A percentile compares a stretch with the other conserved stretches of the same genome.
Conservation (phyloP, 1,139 yeast genomes). For the Suhomyces anneliseae region DNA sequence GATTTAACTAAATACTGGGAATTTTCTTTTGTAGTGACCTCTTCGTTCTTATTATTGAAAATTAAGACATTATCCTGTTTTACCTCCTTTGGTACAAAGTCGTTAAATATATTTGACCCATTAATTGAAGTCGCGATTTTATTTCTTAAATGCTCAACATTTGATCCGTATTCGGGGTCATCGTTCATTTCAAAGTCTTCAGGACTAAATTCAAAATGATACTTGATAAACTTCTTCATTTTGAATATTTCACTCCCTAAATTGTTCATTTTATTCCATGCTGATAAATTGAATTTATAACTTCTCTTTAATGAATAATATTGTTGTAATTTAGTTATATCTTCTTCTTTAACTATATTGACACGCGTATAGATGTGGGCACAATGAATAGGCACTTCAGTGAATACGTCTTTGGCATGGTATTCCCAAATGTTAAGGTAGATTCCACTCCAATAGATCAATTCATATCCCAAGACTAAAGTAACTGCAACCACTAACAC, state of each 20-base stretch:
- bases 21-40: slow-evolving; percentile 32
- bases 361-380: slow-evolving; percentile 66
- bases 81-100: not conserved
- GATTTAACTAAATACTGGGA: slow-evolving; percentile 57
- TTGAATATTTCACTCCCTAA: slow-evolving; percentile 23
- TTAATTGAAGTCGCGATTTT: slow-evolving; percentile 54
- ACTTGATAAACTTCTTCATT: slow-evolving; percentile 45
- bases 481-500: slow-evolving; percentile 36
- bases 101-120: slow-evolving; percentile 35
- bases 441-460: slow-evolving; percentile 50
- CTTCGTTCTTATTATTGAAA: slow-evolving; percentile 30
- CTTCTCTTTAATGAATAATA: slow-evolving; percentile 31
- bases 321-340: slow-evolving; percentile 20
- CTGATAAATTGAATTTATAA: slow-evolving; percentile 25
- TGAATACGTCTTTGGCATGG: slow-evolving; percentile 66
- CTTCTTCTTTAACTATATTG: slow-evolving; percentile 33
- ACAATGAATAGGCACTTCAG: slow-evolving; percentile 73
- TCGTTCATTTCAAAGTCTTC: slow-evolving; percentile 64
- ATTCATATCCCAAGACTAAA: slow-evolving; percentile 42
- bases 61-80: slow-evolving; percentile 24
- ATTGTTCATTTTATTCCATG: slow-evolving; percentile 19
- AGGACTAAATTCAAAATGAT: slow-evolving; percentile 77
- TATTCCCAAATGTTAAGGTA: slow-evolving; percentile 52
- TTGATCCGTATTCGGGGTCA: slow-evolving; percentile 70
- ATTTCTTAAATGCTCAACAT: slow-evolving; percentile 58